Percentiles rank a stretch among this genome's conserved stretches.
Evolutionary conservation across 768 basidiomycete species (phyloP).

Genomic region (Auricularia sp.): DNA sequence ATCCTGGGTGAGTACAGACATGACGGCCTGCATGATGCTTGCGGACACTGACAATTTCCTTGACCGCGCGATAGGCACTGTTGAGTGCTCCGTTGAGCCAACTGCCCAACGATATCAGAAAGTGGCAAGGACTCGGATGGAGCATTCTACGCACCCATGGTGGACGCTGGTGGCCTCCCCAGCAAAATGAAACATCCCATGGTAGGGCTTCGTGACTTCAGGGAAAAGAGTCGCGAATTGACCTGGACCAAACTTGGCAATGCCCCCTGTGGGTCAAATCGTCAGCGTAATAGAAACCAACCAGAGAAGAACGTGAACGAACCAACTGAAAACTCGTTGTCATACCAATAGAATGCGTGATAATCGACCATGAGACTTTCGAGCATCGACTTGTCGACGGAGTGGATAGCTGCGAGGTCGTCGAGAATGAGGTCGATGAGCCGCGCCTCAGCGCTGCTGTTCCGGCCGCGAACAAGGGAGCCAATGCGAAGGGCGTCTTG

Average conservation of each 20-base stretch:
- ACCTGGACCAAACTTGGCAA: slow-evolving; percentile 26
- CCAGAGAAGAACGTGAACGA: background rate
- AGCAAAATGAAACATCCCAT: slow-evolving; percentile 25
- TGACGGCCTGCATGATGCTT: too few species aligned
- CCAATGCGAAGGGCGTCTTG: slow-evolving; percentile 7
- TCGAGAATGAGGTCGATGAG: slow-evolving; percentile 21
- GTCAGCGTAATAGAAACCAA: slow-evolving; percentile 3
- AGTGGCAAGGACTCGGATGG: background rate
- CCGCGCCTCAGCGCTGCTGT: slow-evolving; percentile 14
- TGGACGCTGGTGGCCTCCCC: slow-evolving; percentile 29
- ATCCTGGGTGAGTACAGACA: too few species aligned
- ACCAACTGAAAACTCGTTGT: slow-evolving; percentile 15
- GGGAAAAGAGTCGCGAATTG: slow-evolving; percentile 21
- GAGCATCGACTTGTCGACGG: slow-evolving; percentile 12
- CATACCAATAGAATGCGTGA: slow-evolving; percentile 18
- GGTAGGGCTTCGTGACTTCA: slow-evolving; percentile 12
- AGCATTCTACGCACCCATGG: slow-evolving; percentile 15
- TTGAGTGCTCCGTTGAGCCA: background rate
- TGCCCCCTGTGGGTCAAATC: slow-evolving; percentile 17
- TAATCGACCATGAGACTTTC: slow-evolving; percentile 16
- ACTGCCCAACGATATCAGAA: background rate
- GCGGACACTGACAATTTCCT: background rate
- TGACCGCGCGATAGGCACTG: background rate
- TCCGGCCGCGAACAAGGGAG: slow-evolving; percentile 17
- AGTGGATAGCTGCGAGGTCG: slow-evolving; percentile 23